Conservation (phyloP, 2,329 filamentous ascomycete species). For the Torrubiella hemipterigena region DNA sequence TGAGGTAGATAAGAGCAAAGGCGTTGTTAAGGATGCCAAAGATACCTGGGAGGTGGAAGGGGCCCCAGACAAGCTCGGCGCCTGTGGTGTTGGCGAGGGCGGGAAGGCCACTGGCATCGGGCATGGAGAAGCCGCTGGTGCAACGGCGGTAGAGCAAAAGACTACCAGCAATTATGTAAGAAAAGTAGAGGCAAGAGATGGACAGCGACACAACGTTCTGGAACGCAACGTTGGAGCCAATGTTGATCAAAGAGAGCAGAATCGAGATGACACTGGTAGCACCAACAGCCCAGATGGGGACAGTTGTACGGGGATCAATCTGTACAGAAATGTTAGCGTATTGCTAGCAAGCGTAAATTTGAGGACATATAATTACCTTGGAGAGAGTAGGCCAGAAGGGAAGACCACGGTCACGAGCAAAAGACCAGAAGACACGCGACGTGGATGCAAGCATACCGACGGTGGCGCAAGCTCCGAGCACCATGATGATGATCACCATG, state of each 20-base stretch:
- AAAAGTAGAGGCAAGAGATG: constrained; percentile 17
- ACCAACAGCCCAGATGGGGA: constrained; percentile 16
- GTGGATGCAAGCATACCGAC: constrained; percentile 45
- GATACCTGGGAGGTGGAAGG: constrained; percentile 38
- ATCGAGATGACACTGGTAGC: constrained; percentile 15
- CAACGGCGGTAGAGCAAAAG: constrained; percentile 18
- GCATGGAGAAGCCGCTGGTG: constrained; percentile 14
- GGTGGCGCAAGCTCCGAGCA: constrained; percentile 34
- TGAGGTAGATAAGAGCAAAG: constrained; percentile 38
- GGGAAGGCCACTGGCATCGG: constrained; percentile 12
- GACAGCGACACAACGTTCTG: constrained; percentile 16
- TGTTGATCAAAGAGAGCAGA: constrained; percentile 19
- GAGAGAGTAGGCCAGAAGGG: constrained; percentile 18
- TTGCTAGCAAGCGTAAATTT: too few relatives aligned
- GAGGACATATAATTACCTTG: too few relatives aligned
- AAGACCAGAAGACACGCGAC: constrained; percentile 45
- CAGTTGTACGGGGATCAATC: constrained; percentile 14
- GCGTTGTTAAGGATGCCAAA: constrained; percentile 41
- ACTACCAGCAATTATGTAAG: constrained; percentile 17
- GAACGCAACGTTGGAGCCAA: constrained; percentile 17
- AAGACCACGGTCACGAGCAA: constrained; percentile 23
- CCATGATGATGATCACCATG: constrained; percentile 36
- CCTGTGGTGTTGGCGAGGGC: constrained; percentile 17
- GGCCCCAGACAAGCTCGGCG: constrained; percentile 34
- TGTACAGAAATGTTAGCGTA: too few relatives aligned